Evolutionary conservation across 2,329 filamentous ascomycete genomes (phyloP), one percentile per base, ranked within the genome.

Genomic region (Rutstroemia sp.): DNA sequence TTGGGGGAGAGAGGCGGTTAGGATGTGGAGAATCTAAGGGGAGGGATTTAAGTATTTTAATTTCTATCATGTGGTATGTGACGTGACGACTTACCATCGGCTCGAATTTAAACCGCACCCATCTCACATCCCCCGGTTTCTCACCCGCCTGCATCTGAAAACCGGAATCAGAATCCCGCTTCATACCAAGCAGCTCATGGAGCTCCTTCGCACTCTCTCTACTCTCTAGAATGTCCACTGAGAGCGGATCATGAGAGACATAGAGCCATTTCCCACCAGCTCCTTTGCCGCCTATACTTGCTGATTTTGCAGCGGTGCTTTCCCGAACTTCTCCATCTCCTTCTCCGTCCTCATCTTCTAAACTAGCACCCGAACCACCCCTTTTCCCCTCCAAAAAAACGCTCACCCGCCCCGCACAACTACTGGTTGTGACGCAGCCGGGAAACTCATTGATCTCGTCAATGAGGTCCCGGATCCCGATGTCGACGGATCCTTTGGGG

Each of bases 31-130:
- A 63, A 96, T 96, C 92, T 95, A 60, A 30, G 3, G 2, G 10
- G 27, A 9, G 7, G 8, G 8, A 9, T 30, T 30, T 10, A 10
- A 30, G 8, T 30, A 30, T 10, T 9, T 8, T 8, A 30, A 30
- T 10, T 10, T 9, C 9, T 30, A 2, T 30, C 10, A 30, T 12
- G 17, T 8, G 1, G 14, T n/a, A 4, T 40, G 42, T 8, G 25
- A 48, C 5, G n/a, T 27, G 3, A 34, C 27, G 30, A 63, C 83
- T 69, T 78, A 95, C 92, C 90, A 96, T 91, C 4, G 92, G 90
- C 70, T 96, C 92, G 68, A 95, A 96, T 71, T 95, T 94, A 73
- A 96, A 88, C 71, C 92, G 89, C 51, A 96, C 78, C 70, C 81
- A 72, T n/a, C 30, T 51, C n/a, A 16, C 38, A 4, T 30, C 25